Evolutionary conservation across 495 filamentous ascomycete genomes (phyloP).

Genomic region (Cudoniella acicularis): DNA sequence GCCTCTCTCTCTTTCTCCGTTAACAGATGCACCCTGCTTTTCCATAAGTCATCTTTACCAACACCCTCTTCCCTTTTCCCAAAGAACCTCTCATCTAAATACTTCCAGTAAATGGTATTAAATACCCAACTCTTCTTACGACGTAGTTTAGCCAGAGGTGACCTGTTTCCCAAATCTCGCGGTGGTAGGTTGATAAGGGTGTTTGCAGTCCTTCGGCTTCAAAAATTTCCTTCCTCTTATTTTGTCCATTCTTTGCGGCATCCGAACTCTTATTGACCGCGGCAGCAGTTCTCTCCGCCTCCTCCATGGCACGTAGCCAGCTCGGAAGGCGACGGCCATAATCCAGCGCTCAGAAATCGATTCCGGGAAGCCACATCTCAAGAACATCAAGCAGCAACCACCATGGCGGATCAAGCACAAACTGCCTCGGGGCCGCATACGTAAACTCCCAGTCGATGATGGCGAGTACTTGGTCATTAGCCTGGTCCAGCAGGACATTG

Average conservation of each 20-base stretch:
- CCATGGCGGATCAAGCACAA: slow-evolving; percentile 38
- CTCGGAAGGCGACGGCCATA: slow-evolving; percentile 23
- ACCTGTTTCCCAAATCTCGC: slow-evolving; percentile 28
- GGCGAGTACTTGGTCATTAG: not conserved
- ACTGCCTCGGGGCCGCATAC: slow-evolving; percentile 36
- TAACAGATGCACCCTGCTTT: slow-evolving; percentile 24
- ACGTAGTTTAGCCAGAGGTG: slow-evolving; percentile 30
- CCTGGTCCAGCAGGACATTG: slow-evolving; percentile 25
- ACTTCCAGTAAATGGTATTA: slow-evolving; percentile 15
- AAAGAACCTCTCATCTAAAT: slow-evolving; percentile 5
- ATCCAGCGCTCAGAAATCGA: slow-evolving; percentile 24
- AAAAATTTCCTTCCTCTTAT: not conserved
- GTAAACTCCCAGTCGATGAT: slow-evolving; percentile 38
- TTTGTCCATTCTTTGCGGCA: no score
- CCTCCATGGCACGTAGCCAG: slow-evolving; percentile 29
- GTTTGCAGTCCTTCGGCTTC: slow-evolving; percentile 5
- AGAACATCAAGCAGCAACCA: slow-evolving; percentile 39
- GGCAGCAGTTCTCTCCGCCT: no score
- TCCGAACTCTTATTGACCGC: no score
- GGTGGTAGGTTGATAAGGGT: slow-evolving; percentile 16
- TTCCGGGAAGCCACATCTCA: slow-evolving; percentile 32
- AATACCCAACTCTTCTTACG: slow-evolving; percentile 25
- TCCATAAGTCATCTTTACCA: slow-evolving; percentile 20
- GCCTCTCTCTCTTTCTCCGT: slow-evolving; percentile 18
- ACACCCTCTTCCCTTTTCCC: slow-evolving; percentile 15